Base-by-base conservation (phyloP, 1,284 basidiomycete genomes). In the Austroboletus olivaceoglutinosus region DNA sequence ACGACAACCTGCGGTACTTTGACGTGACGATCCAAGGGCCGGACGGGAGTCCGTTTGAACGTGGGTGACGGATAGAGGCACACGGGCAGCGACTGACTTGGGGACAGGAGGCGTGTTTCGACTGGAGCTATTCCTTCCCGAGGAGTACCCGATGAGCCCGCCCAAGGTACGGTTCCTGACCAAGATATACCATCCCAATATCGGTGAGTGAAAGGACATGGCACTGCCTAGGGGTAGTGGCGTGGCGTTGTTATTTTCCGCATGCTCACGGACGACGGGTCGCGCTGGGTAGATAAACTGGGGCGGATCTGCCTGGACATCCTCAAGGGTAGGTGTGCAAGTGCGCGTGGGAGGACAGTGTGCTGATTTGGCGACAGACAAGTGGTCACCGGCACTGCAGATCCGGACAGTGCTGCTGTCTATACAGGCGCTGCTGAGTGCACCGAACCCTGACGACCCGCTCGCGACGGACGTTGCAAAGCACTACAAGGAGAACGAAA, bases 171-270 rank as follows among this genome's bases (percentile, higher is more conserved):
- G 97, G 57, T 99, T 99, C 78, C 76, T 98, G 60, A 98, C 96
- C 55, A 97, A 97, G 86, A 97, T 99, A 77, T 99, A 99, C 77
- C 97, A 99, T 73, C 97, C 97, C 33, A 99, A 99, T 73, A 99
- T 99, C 72, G 95, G 94, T 96, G 65, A 64, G 80, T n/a, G n/a
- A n/a, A n/a, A n/a, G n/a, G n/a, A n/a, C n/a, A n/a, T n/a, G n/a
- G n/a, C n/a, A n/a, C n/a, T n/a, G n/a, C n/a, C n/a, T n/a, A n/a
- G n/a, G n/a, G n/a, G n/a, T n/a, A n/a, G n/a, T n/a, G n/a, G n/a
- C n/a, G n/a, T n/a, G n/a, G n/a, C n/a, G n/a, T n/a, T n/a, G n/a
- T n/a, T n/a, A n/a, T n/a, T n/a, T n/a, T n/a, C n/a, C n/a, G n/a
- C n/a, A n/a, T n/a, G n/a, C n/a, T n/a, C n/a, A n/a, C n/a, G n/a